These are phyloP conservation scores for Capsicum baccatum DNA, from an alignment of 257 asterid species.

Conservation along the genomic window DNA sequence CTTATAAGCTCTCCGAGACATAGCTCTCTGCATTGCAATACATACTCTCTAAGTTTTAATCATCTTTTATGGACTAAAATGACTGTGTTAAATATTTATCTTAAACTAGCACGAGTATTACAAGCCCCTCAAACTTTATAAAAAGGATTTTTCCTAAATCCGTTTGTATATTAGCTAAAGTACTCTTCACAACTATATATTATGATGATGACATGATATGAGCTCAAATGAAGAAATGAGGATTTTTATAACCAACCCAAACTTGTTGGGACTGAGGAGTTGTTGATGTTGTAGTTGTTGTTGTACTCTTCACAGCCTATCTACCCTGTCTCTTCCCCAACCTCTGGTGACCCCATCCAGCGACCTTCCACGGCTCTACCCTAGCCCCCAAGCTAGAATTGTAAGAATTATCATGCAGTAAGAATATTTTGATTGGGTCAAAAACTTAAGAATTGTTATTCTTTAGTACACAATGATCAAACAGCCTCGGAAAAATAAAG, in stretches of 20 bases:
- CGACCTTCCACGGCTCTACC: not conserved
- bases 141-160: not conserved
- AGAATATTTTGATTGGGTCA: not conserved
- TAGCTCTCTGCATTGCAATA: not conserved
- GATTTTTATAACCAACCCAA: not conserved
- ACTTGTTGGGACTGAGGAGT: no score
- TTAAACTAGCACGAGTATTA: conserved; percentile 22
- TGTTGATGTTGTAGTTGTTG: not conserved
- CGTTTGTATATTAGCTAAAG: not conserved
- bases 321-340: not conserved
- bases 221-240: conserved; percentile 1
- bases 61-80: not conserved
- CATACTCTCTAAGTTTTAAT: not conserved
- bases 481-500: not conserved
- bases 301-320: not conserved
- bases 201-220: not conserved
- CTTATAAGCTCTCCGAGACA: not conserved
- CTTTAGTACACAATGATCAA: not conserved
- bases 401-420: not conserved
- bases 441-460: not conserved
- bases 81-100: not conserved
- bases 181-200: not conserved
- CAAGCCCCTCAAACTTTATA: not conserved
- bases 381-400: not conserved
- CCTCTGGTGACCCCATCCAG: not conserved